Evolutionary conservation across 2,329 filamentous ascomycete genomes (phyloP).

Genomic region (Zasmidium angulare): DNA sequence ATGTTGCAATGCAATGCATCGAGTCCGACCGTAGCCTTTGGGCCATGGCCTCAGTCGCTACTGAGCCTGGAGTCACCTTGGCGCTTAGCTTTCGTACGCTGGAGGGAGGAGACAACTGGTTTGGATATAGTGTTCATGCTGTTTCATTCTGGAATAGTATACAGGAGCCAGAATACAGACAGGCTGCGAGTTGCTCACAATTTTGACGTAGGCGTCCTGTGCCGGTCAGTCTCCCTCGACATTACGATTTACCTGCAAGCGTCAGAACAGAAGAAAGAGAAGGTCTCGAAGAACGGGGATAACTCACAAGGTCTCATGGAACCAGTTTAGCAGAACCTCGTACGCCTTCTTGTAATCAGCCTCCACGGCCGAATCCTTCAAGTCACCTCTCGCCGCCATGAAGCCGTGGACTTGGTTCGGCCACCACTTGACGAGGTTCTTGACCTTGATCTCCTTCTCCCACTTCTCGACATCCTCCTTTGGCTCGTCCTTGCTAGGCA

Average conservation of each 20-base stretch:
- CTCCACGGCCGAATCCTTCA: constrained; percentile 50
- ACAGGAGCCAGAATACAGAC: too few relatives aligned
- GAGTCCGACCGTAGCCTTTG: too few relatives aligned
- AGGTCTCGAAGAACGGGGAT: background rate
- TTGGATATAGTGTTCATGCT: background rate
- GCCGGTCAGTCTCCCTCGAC: background rate
- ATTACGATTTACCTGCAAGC: background rate
- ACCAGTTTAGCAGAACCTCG: constrained; percentile 50
- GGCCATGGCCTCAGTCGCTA: too few relatives aligned
- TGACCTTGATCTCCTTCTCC: constrained; percentile 49
- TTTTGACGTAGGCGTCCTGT: constrained; percentile 1
- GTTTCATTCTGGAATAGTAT: background rate
- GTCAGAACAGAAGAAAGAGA: constrained; percentile 1
- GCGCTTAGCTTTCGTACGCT: too few relatives aligned
- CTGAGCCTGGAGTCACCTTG: too few relatives aligned
- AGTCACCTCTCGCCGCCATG: constrained; percentile 39
- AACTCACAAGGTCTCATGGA: constrained; percentile 54
- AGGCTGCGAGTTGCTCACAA: too few relatives aligned
- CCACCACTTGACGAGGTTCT: constrained; percentile 50
- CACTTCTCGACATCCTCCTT: constrained; percentile 52
- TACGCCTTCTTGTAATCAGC: constrained; percentile 53
- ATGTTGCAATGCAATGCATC: too few relatives aligned
- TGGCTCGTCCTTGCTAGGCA: constrained; percentile 59
- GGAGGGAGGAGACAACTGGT: background rate
- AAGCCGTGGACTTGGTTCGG: constrained; percentile 42